Conservation (phyloP, 768 basidiomycete genomes). For the Aureoboletus auriporus region DNA sequence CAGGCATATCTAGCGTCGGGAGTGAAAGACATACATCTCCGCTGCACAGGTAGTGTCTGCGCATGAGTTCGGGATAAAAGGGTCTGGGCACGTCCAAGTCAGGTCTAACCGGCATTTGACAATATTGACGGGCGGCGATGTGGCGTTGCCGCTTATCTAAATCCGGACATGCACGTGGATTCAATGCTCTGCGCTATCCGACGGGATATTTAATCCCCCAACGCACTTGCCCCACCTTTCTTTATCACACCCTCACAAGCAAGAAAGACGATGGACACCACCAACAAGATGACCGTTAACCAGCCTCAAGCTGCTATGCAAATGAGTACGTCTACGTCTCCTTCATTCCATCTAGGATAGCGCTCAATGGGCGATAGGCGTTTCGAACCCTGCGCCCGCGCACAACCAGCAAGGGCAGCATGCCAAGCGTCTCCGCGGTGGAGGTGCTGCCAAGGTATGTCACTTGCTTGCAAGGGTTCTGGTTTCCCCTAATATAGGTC, state of each 20-base stretch:
- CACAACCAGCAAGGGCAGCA: slow-evolving; percentile 40
- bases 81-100: no score
- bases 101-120: no score
- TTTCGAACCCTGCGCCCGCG: slow-evolving; percentile 42
- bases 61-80: no score
- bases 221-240: background rate
- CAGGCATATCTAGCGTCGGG: no score
- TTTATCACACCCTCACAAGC: slow-evolving; percentile 19
- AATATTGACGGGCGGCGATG: no score
- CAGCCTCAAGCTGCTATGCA: slow-evolving; percentile 59
- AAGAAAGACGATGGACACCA: slow-evolving; percentile 28
- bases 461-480: background rate
- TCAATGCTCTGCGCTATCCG: background rate
- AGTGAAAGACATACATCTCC: no score
- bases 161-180: slow-evolving; percentile 11
- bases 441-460: slow-evolving; percentile 61
- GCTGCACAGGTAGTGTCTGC: no score
- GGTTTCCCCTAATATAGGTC: background rate
- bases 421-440: slow-evolving; percentile 63
- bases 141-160: slow-evolving; percentile 9
- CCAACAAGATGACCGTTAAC: slow-evolving; percentile 34
- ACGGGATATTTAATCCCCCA: slow-evolving; percentile 15
- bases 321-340: slow-evolving; percentile 51
- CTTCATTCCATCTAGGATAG: background rate
- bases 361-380: slow-evolving; percentile 29